Base-by-base conservation (phyloP, 495 filamentous ascomycete species). In the Penicillium robsamsonii region DNA sequence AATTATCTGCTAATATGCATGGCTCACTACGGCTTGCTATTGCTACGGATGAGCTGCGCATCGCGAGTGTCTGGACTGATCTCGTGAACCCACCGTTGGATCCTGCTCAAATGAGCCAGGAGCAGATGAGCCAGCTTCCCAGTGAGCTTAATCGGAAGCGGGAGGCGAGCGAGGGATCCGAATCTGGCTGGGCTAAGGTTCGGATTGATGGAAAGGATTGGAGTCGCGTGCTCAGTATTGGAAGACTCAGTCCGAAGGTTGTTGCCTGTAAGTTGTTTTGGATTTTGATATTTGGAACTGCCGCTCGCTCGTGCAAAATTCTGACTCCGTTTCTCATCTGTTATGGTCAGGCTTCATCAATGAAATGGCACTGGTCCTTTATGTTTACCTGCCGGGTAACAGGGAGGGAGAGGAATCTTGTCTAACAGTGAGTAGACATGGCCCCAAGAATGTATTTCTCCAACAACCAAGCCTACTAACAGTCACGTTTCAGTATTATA, bases 151-250 rank as follows among this genome's bases (percentile, higher is more conserved):
- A 88, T 50, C 72, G 72, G 24, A 89, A 91, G 81, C 82, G 80
- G 51, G 78, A 64, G 33, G 53, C 79, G 3, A 69, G 71, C 17
- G 67, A 58, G 1, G 59, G 84, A 75, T 78, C 79, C 55, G 82
- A 85, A 20, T 84, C 86, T 22, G 85, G 81, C 44, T 97, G 92
- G 88, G 88, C 90, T 4, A 87, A 80, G 53, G 92, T 96, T 37
- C 79, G 91, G 42, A 89, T 97, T 55, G 93, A 97, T 75, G 93
- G 90, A 29, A 85, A 79, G 71, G 92, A 97, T 68, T 96, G 93
- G 93, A 88, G 88, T 40, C 83, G 80, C 57, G 91, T 97, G 25
- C 70, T 97, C 54, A 92, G 88, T 69, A 90, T 96, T n/a, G 92
- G 91, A 3, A 75, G 90, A 47, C 66, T 97, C 18, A 91, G 91